Conservation (phyloP, 2,329 filamentous ascomycete genomes). For the Seiridium unicorne region DNA sequence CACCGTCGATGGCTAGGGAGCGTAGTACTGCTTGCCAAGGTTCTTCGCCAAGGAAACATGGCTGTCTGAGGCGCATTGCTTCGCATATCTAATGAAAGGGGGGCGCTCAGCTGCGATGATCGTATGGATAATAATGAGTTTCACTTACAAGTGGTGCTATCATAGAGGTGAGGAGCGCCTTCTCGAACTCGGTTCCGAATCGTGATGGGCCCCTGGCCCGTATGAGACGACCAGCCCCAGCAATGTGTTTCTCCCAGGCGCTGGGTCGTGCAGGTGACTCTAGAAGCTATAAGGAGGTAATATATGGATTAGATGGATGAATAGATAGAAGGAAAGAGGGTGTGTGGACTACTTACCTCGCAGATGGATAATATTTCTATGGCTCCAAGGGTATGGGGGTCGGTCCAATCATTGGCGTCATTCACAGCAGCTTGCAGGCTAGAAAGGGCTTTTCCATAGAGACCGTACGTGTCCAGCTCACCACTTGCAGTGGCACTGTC, state of each 20-base stretch:
- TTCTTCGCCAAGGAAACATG: conserved; percentile 15
- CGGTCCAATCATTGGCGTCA: not conserved
- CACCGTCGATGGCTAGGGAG: not conserved
- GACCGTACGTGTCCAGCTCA: not conserved
- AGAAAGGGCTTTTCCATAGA: conserved; percentile 8
- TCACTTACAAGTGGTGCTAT: conserved; percentile 7
- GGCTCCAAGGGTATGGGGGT: conserved; percentile 12
- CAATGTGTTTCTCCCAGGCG: conserved; percentile 12
- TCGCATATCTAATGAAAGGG: conserved; percentile 7
- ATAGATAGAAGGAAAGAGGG: not conserved
- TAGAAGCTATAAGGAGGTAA: conserved; percentile 4
- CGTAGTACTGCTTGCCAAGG: conserved; percentile 12
- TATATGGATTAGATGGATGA: not conserved
- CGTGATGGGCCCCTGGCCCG: conserved; percentile 11
- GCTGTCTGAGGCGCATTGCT: conserved; percentile 2
- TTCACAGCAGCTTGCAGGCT: conserved; percentile 10
- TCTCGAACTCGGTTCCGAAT: conserved; percentile 13
- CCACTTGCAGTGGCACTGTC: not conserved
- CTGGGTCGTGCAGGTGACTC: conserved; percentile 6
- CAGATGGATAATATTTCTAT: conserved; percentile 14
- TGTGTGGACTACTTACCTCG: conserved; percentile 10
- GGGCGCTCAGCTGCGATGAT: not conserved
- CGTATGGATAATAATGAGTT: too few relatives aligned
- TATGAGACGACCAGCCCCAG: conserved; percentile 13
- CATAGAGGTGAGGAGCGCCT: conserved; percentile 8